Evolutionary conservation across 2,329 filamentous ascomycete species (phyloP), one percentile per base, ranked within the genome.

Genomic region (Alternaria incomplexa): DNA sequence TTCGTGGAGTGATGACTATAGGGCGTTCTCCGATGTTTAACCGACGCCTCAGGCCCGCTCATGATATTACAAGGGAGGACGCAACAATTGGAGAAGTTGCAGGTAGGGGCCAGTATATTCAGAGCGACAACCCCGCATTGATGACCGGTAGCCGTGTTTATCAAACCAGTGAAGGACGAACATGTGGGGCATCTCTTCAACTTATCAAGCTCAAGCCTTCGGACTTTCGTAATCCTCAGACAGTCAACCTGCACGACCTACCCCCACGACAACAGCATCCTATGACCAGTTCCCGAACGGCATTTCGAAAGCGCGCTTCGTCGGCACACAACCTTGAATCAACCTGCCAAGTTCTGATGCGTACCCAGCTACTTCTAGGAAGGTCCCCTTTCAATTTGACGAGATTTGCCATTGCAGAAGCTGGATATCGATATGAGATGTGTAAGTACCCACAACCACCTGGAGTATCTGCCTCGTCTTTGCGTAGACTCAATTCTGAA

Each of bases 1-100:
- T 32, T 25, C 8, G 32, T 52, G 45, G 51, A 36, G 40, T 15
- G n/a, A 36, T 57, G 55, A 50, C 30, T 43, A 25, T 11, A 26
- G 28, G n/a, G n/a, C n/a, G 4, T 17, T 17, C n/a, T 26, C 3
- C 4, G 6, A 23, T 57, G n/a, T 12, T 6, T 10, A n/a, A 43
- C 9, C 12, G 15, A 30, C 12, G 10, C 28, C 8, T 22, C 1
- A 1, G 1, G 20, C 3, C 5, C 45, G 22, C 20, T 30, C 8
- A 11, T 20, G 13, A 30, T 13, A 48, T 2, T n/a, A 12, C 45
- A 22, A 10, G 2, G 17, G 12, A 23, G 8, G 36, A n/a, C 7
- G 12, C 13, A 9, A 2, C 6, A 17, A 12, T 9, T 25, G 15
- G 26, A 15, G 2, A 17, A n/a, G 1, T 2, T 8, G 32, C 48